phyloP scores from a whole-genome alignment of 768 basidiomycete genomes.

The Goffeauzyma gilvescens region DNA sequence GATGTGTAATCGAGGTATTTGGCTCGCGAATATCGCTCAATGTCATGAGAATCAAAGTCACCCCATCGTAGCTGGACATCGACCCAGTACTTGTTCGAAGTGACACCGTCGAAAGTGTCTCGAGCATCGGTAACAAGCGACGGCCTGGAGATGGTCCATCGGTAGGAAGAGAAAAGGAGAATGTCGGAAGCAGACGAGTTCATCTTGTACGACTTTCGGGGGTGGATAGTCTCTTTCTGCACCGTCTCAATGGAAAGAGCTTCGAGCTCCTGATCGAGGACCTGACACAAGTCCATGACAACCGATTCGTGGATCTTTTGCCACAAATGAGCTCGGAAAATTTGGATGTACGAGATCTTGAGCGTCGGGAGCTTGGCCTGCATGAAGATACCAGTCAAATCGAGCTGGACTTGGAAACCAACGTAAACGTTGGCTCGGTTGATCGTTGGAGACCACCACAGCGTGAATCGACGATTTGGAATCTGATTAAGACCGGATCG shows the following conservation, averaged over 20 bases:
- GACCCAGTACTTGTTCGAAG: conserved; percentile 96
- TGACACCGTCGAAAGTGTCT: conserved; percentile 92
- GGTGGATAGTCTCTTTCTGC: conserved; percentile 89
- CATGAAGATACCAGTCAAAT: conserved; percentile 60
- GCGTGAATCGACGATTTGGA: conserved; percentile 93
- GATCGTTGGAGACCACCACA: conserved; percentile 99
- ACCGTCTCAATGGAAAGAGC: conserved; percentile 97
- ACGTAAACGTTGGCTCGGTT: conserved; percentile 96
- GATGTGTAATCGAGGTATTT: conserved; percentile 86
- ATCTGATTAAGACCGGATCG: conserved; percentile 95
- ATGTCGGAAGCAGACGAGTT: conserved; percentile 99
- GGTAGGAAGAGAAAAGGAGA: conserved; percentile 68
- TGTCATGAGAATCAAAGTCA: conserved; percentile 97
- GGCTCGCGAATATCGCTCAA: conserved; percentile 93
- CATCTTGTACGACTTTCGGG: conserved; percentile 83
- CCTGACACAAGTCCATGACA: conserved; percentile 18
- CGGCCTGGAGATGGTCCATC: conserved; percentile 95
- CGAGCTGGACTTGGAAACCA: conserved; percentile 98
- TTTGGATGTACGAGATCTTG: conserved; percentile 97
- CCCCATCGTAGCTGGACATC: conserved; percentile 43
- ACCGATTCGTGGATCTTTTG: conserved; percentile 66
- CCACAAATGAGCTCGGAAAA: conserved; percentile 99
- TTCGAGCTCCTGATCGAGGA: conserved; percentile 96
- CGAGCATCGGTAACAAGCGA: conserved; percentile 89
- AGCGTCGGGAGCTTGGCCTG: conserved; percentile 82